These are phyloP conservation scores for Mariannaea elegans DNA, from an alignment of 2,329 filamentous ascomycete genomes.

Conservation along the genomic window DNA sequence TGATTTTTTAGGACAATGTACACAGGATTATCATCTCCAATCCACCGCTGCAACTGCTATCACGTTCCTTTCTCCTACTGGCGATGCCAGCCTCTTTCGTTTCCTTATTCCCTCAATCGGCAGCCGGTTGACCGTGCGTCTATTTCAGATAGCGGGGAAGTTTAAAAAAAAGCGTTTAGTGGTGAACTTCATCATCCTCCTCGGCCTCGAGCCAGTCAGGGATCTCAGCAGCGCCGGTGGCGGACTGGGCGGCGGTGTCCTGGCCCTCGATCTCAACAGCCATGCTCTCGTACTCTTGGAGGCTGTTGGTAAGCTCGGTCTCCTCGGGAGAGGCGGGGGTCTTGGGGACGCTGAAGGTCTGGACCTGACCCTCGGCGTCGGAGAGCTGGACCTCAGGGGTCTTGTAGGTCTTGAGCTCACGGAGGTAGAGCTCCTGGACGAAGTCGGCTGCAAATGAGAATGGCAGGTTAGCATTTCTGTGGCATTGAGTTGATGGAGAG, in stretches of 20 bases:
- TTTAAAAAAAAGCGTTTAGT: conserved; percentile 51
- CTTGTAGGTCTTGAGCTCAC: conserved; percentile 97
- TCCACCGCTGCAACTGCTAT: conserved; percentile 33
- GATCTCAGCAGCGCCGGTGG: conserved; percentile 64
- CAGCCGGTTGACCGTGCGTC: conserved; percentile 20
- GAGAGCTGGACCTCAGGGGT: conserved; percentile 80
- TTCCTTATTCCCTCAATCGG: conserved; percentile 25
- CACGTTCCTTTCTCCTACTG: conserved; percentile 19
- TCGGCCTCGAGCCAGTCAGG: conserved; percentile 88
- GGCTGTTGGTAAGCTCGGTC: conserved; percentile 86
- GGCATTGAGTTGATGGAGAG: background rate
- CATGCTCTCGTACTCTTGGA: conserved; percentile 95
- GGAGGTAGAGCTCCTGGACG: conserved; percentile 97
- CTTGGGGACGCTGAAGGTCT: conserved; percentile 83
- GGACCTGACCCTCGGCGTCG: conserved; percentile 90
- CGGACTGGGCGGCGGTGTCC: conserved; percentile 68
- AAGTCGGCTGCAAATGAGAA: conserved; percentile 78
- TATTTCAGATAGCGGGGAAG: conserved; percentile 1
- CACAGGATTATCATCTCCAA: conserved; percentile 45
- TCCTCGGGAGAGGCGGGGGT: conserved; percentile 91
- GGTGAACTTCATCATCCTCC: conserved; percentile 64
- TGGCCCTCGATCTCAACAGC: conserved; percentile 94
- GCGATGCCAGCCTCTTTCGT: conserved; percentile 26
- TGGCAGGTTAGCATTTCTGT: conserved; percentile 38
- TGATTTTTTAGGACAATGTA: conserved; percentile 49